These are phyloP conservation scores for Haplosporangium gracile DNA, from an alignment of 192 early-diverging fungal species.

Conservation along the genomic window DNA sequence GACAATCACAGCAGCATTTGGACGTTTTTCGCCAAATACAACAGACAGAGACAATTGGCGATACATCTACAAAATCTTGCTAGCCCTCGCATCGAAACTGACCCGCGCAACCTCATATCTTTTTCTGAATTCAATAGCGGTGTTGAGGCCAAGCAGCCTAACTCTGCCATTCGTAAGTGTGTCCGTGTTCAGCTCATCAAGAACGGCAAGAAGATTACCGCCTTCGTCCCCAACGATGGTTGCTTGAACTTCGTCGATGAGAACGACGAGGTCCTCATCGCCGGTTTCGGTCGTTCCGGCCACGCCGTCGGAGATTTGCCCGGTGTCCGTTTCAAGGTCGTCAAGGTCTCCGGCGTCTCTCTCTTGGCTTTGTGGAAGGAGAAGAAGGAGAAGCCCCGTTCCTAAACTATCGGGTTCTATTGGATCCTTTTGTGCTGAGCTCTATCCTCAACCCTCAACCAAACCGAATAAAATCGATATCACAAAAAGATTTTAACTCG, in stretches of 20 bases:
- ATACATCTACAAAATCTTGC: not conserved
- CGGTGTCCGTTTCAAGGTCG: constrained; percentile 99
- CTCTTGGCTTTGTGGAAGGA: constrained; percentile 99
- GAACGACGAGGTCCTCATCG: constrained; percentile 99
- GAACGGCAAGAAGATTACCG: constrained; percentile 99
- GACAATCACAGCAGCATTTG: no score
- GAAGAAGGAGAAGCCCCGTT: constrained; percentile 99
- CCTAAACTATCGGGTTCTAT: constrained; percentile 65
- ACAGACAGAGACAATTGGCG: not conserved
- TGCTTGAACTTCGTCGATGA: constrained; percentile 99
- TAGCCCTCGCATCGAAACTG: not conserved
- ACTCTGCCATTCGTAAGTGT: constrained; percentile 99
- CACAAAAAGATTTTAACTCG: not conserved
- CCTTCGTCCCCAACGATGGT: constrained; percentile 99
- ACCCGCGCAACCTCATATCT: not conserved
- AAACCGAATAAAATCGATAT: constrained; percentile 47
- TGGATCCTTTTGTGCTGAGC: constrained; percentile 23
- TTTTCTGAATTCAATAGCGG: constrained; percentile 69
- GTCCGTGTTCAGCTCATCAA: constrained; percentile 99
- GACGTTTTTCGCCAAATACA: no score
- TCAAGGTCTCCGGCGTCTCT: constrained; percentile 99
- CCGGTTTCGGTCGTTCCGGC: constrained; percentile 99
- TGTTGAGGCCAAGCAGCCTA: constrained; percentile 99
- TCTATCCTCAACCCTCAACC: constrained; percentile 5
- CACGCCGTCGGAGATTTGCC: constrained; percentile 99